These are phyloP conservation scores for Fusarium oligoseptatum DNA, from an alignment of 2,329 filamentous ascomycete species.

Conservation along the genomic window DNA sequence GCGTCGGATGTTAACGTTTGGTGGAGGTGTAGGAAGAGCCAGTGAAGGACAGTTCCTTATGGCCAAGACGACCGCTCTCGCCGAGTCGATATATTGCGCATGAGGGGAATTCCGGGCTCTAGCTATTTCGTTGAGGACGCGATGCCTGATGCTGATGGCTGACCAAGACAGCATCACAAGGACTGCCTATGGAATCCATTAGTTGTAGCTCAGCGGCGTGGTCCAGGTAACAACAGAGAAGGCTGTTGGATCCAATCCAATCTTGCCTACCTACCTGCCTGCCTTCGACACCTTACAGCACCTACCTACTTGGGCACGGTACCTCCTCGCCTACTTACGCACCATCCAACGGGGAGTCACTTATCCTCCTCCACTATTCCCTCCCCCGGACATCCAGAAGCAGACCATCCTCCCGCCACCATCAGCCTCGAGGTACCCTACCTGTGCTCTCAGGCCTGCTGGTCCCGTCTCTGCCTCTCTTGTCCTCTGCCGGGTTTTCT, in stretches of 20 bases:
- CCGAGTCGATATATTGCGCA: constrained; percentile 3
- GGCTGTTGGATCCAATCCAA: background rate
- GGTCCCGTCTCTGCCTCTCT: constrained; percentile 7
- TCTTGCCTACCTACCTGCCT: constrained; percentile 1
- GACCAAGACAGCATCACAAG: constrained; percentile 2
- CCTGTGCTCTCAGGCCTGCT: constrained; percentile 14
- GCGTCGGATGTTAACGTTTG: constrained; percentile 19
- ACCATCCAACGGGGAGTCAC: constrained; percentile 37
- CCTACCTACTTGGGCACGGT: constrained; percentile 38
- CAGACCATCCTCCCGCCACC: constrained; percentile 41
- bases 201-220: constrained; percentile 14
- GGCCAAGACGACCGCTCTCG: constrained; percentile 4
- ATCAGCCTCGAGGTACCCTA: constrained; percentile 18
- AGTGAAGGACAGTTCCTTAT: background rate
- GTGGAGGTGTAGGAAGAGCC: constrained; percentile 9
- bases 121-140: background rate
- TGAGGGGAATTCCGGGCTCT: constrained; percentile 11
- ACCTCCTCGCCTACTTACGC: constrained; percentile 12
- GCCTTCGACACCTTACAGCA: background rate
- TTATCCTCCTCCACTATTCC: constrained; percentile 34
- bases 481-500: background rate
- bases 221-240: background rate
- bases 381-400: constrained; percentile 35
- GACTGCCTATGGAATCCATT: constrained; percentile 16
- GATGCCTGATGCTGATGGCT: constrained; percentile 8